Evolutionary conservation across 768 basidiomycete species (phyloP), one percentile per base, ranked within the genome.

Genomic region (Tricholoma bakamatsutake): DNA sequence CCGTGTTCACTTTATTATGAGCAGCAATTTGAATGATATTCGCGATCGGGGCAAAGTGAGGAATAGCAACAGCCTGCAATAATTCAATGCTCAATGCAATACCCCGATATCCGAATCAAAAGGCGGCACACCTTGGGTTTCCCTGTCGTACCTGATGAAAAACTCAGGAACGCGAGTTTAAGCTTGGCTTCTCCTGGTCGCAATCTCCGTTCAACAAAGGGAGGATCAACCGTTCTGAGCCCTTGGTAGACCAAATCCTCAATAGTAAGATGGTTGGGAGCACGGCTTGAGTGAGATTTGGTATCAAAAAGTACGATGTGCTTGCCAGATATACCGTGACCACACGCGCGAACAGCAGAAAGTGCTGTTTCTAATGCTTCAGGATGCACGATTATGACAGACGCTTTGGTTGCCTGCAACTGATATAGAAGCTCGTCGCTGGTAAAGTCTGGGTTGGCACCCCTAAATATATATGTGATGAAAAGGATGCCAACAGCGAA

Each of bases 131-230:
- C 84, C 80, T 90, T 87, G 0, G 88, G 88, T 57, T 73, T 80
- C 0, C 88, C 88, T 2, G 88, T 90, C 0, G 88, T 90, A 54
- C 80, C 80, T 21, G 87, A 88, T 0, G 87, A 88, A 63, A 89
- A 89, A 63, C 78, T 83, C 27, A 88, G 69, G 57, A 88, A 81
- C 0, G 88, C 88, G 12, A 89, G 64, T 64, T 87, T 90, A 11
- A 78, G 83, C 67, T 75, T 86, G 15, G 73, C 86, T 68, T 90
- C 88, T 1, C 84, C 84, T 0, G 76, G 74, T 2, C 57, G 65
- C 39, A 90, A 67, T 33, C 61, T 74, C 28, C 78, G 72, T 64
- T 88, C 86, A 5, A 67, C 68, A 57, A 80, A 87, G 8, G 64
- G 52, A 1, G 67, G 55, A 13, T 48, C 59, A 1, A 68, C 64